These are phyloP conservation scores for Pelargonium fulgidum DNA, from an alignment of 441 rosid species.

Conservation along the genomic window DNA sequence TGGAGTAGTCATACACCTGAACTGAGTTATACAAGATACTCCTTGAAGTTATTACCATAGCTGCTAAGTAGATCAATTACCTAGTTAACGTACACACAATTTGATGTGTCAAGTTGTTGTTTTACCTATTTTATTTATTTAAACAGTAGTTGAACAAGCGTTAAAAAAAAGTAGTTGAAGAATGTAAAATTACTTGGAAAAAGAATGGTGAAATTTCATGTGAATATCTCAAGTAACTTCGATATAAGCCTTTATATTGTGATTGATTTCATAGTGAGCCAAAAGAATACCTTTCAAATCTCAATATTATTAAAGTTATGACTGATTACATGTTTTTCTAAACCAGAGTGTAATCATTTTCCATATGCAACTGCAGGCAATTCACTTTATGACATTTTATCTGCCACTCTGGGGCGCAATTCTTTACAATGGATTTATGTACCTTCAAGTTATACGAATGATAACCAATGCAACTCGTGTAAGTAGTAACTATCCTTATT, in stretches of 20 bases:
- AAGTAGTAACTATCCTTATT: constrained; percentile 18
- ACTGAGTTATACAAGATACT: neutral
- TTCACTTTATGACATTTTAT: constrained; percentile 78
- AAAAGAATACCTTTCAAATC: neutral
- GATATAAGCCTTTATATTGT: neutral
- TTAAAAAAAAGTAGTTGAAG: neutral
- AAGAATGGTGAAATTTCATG: neutral
- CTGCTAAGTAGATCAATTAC: neutral
- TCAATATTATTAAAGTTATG: neutral
- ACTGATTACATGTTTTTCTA: neutral
- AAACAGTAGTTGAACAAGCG: too few species aligned
- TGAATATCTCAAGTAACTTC: neutral
- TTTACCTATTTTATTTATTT: neutral
- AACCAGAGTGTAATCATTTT: neutral
- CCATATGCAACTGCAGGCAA: constrained; percentile 49
- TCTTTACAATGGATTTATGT: constrained; percentile 85
- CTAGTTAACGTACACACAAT: neutral
- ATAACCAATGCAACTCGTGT: constrained; percentile 86
- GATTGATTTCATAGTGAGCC: neutral
- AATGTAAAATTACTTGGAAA: neutral
- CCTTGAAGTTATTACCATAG: neutral
- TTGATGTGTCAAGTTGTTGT: neutral
- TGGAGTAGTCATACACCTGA: neutral
- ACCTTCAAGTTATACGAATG: constrained; percentile 94
- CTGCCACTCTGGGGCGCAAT: constrained; percentile 94